phyloP scores from a whole-genome alignment of 192 early-diverging fungal species.

The Gamsiella multidivaricata region DNA sequence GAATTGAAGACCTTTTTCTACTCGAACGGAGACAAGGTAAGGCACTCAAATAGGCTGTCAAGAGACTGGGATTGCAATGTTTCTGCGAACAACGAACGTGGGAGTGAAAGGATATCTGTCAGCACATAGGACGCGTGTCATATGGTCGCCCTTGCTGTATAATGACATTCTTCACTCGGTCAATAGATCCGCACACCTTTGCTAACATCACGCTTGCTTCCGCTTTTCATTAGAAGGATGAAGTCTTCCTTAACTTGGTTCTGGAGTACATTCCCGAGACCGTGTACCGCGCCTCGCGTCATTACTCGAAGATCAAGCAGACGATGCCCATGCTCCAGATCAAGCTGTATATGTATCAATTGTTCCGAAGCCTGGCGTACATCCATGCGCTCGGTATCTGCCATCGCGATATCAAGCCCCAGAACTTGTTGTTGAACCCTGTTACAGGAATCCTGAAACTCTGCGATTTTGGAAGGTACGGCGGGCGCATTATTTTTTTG shows the following conservation, averaged over 20 bases:
- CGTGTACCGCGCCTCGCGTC: slow-evolving; percentile 92
- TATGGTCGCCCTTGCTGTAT: background rate
- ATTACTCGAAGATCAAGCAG: slow-evolving; percentile 92
- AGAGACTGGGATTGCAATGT: background rate
- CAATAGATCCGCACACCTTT: no score
- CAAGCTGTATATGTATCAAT: slow-evolving; percentile 99
- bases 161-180: background rate
- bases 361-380: slow-evolving; percentile 96
- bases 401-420: slow-evolving; percentile 99
- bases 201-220: background rate
- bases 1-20: slow-evolving; percentile 94
- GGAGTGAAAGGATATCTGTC: background rate
- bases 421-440: slow-evolving; percentile 95
- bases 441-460: slow-evolving; percentile 91
- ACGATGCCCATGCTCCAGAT: slow-evolving; percentile 92
- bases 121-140: background rate
- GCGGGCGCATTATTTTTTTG: background rate
- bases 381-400: slow-evolving; percentile 98
- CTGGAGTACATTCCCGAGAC: slow-evolving; percentile 98
- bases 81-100: background rate
- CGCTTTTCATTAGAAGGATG: slow-evolving; percentile 74
- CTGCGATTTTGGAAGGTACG: slow-evolving; percentile 93
- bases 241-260: slow-evolving; percentile 95
- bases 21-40: slow-evolving; percentile 88
- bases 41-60: background rate